phyloP scores from a whole-genome alignment of 2,329 filamentous ascomycete species.

The Ploettnerulaceae sp. region DNA sequence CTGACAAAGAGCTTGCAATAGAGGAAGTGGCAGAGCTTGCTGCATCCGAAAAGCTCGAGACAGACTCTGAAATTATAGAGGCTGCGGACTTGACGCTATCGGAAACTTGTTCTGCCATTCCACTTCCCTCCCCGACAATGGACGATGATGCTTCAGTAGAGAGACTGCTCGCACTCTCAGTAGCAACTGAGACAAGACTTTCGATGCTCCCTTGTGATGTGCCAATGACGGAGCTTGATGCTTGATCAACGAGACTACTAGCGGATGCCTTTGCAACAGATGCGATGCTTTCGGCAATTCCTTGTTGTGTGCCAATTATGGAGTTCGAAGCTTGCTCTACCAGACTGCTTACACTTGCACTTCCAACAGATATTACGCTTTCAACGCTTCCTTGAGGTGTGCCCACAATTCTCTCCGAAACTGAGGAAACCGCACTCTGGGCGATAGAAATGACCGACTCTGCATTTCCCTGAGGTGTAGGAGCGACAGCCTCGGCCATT shows the following conservation, averaged over 20 bases:
- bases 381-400: constrained; percentile 32
- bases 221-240: constrained; percentile 28
- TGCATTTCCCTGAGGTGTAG: constrained; percentile 26
- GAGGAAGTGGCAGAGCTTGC: constrained; percentile 31
- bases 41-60: constrained; percentile 23
- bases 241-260: constrained; percentile 28
- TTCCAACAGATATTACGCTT: constrained; percentile 33
- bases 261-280: constrained; percentile 31
- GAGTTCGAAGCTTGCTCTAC: constrained; percentile 29
- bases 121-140: constrained; percentile 24
- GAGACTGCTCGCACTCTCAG: constrained; percentile 24
- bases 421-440: constrained; percentile 22
- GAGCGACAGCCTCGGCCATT: constrained; percentile 24
- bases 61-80: constrained; percentile 26
- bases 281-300: constrained; percentile 33
- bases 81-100: constrained; percentile 26
- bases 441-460: constrained; percentile 35
- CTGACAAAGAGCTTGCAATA: constrained; percentile 33
- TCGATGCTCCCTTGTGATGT: constrained; percentile 28
- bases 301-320: constrained; percentile 27
- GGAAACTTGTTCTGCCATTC: constrained; percentile 29
- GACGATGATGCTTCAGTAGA: constrained; percentile 27
- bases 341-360: constrained; percentile 26
- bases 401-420: constrained; percentile 23
- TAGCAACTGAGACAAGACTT: constrained; percentile 24